Conservation (phyloP, 257 asterid genomes). For the Solanum microdontum region DNA sequence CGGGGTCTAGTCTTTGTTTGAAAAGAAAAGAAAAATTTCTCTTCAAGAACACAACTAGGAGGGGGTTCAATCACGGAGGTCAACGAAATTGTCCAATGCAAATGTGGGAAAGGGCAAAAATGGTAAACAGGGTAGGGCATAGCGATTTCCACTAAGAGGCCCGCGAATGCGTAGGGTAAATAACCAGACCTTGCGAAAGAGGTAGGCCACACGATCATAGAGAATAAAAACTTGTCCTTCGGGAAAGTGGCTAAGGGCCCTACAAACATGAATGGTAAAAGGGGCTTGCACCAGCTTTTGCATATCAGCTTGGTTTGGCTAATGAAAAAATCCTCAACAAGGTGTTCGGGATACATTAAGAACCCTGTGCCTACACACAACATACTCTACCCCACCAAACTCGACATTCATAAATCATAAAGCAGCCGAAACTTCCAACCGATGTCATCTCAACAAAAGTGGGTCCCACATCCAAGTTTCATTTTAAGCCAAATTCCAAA, state of each 20-base stretch:
- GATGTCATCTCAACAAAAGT: neutral
- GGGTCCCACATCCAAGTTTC: neutral
- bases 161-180: neutral
- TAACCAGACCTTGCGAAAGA: neutral
- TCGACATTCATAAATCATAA: no score
- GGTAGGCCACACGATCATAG: neutral
- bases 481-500: neutral
- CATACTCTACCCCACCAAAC: neutral
- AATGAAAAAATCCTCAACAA: neutral
- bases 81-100: no score
- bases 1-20: no score
- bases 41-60: no score
- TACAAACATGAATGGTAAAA: neutral
- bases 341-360: neutral
- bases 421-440: neutral
- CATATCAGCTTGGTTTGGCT: neutral
- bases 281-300: neutral
- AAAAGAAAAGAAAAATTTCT: no score
- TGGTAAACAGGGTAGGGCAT: neutral
- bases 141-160: neutral
- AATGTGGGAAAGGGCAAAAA: no score
- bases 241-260: neutral
- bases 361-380: neutral
- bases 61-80: no score
- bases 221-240: neutral